phyloP scores from a whole-genome alignment of 2,329 filamentous ascomycete species.

The Dryadomyces quercus-mongolicae region DNA sequence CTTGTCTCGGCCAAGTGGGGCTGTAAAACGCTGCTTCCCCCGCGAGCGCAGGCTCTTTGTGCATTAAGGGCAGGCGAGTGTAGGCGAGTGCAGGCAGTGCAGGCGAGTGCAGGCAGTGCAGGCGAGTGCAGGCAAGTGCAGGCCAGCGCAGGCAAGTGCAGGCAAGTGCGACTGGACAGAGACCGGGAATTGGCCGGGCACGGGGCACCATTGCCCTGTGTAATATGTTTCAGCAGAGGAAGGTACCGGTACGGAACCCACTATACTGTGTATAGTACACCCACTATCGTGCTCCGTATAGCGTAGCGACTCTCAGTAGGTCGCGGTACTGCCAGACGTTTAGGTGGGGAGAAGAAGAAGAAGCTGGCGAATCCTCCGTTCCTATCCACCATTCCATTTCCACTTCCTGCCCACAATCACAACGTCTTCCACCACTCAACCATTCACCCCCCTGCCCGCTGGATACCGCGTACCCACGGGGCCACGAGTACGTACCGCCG shows the following conservation, averaged over 20 bases:
- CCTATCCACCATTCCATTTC: too few species aligned
- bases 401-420: too few species aligned
- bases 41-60: too few species aligned
- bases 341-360: too few species aligned
- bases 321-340: too few species aligned
- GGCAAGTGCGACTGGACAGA: not conserved
- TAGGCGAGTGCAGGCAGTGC: too few species aligned
- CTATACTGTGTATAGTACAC: not conserved
- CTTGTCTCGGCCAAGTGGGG: conserved; percentile 4
- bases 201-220: not conserved
- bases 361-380: too few species aligned
- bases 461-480: not conserved
- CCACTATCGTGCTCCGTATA: not conserved
- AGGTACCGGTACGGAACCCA: conserved; percentile 1
- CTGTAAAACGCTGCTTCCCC: not conserved
- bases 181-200: conserved; percentile 1
- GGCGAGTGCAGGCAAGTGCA: not conserved
- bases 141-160: not conserved
- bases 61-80: too few species aligned
- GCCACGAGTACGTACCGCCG: not conserved
- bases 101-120: too few species aligned
- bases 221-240: not conserved
- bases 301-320: too few species aligned
- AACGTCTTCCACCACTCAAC: too few species aligned
- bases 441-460: too few species aligned